phyloP scores from a whole-genome alignment of 345 rosid genomes.

The Balakata baccata region DNA sequence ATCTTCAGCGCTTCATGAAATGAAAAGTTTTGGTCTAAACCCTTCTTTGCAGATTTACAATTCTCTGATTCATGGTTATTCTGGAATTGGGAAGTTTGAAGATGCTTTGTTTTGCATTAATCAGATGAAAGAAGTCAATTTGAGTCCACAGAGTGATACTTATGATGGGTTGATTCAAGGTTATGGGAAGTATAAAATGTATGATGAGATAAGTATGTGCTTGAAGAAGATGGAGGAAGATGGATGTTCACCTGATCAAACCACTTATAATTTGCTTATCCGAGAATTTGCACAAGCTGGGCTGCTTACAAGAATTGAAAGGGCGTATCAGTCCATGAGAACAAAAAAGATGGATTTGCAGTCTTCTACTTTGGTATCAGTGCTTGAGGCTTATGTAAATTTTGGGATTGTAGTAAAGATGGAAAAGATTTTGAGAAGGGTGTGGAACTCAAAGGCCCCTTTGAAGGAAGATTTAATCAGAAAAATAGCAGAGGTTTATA shows the following conservation, averaged over 20 bases:
- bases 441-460: constrained; percentile 26
- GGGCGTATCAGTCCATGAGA: constrained; percentile 33
- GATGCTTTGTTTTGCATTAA: constrained; percentile 44
- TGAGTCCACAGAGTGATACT: constrained; percentile 42
- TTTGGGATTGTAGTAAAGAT: constrained; percentile 56
- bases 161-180: constrained; percentile 57
- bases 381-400: constrained; percentile 62
- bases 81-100: constrained; percentile 42
- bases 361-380: constrained; percentile 45
- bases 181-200: constrained; percentile 54
- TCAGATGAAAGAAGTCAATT: constrained; percentile 42
- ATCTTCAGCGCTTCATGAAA: constrained; percentile 34
- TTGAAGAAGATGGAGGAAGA: constrained; percentile 55
- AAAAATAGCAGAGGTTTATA: constrained; percentile 57
- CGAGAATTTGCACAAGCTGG: constrained; percentile 55
- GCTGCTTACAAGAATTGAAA: constrained; percentile 62
- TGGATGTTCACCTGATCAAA: constrained; percentile 48
- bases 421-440: constrained; percentile 47
- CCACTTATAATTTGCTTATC: constrained; percentile 63
- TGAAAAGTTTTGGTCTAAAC: constrained; percentile 38
- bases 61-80: constrained; percentile 50
- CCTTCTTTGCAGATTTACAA: constrained; percentile 51
- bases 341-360: constrained; percentile 50
- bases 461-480: constrained; percentile 51
- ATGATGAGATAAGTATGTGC: constrained; percentile 57